These are phyloP conservation scores for Boletus reticuloceps DNA, from an alignment of 768 basidiomycete genomes.

Conservation along the genomic window DNA sequence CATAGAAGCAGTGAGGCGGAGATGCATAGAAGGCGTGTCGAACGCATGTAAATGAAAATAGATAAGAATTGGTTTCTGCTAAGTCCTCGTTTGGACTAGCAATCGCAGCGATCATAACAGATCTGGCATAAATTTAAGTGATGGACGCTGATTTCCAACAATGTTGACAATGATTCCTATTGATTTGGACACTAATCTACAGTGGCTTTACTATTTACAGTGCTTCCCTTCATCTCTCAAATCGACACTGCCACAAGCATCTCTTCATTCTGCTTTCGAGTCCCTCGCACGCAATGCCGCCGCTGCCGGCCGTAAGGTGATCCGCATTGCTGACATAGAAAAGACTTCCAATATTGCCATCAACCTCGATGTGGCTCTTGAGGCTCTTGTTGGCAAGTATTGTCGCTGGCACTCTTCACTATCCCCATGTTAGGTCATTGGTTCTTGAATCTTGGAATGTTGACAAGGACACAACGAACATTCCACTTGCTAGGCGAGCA, in stretches of 20 bases:
- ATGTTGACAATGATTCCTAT: too few species aligned
- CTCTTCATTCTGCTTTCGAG: conserved; percentile 16
- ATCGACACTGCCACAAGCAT: not conserved
- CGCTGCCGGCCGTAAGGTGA: conserved; percentile 17
- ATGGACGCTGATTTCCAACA: too few species aligned
- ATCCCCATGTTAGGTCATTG: conserved; percentile 12
- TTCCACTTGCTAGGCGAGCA: conserved; percentile 10
- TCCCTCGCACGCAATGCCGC: conserved; percentile 14
- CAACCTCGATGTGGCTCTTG: conserved; percentile 14
- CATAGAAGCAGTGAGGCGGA: too few species aligned
- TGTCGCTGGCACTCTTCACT: conserved; percentile 4
- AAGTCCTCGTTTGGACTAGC: too few species aligned
- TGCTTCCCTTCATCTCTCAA: conserved; percentile 4
- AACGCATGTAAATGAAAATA: too few species aligned
- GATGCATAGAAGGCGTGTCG: too few species aligned
- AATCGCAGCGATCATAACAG: too few species aligned
- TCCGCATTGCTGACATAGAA: conserved; percentile 25
- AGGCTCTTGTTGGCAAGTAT: conserved; percentile 15
- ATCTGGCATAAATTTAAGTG: too few species aligned
- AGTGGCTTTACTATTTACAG: too few species aligned
- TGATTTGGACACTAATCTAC: too few species aligned
- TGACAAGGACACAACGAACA: conserved; percentile 1
- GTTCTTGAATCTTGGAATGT: conserved; percentile 21
- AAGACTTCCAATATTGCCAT: conserved; percentile 15
- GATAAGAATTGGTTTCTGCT: too few species aligned